These are phyloP conservation scores for Hyphodiscus sp. DNA, from an alignment of 2,329 filamentous ascomycete species.

Conservation along the genomic window DNA sequence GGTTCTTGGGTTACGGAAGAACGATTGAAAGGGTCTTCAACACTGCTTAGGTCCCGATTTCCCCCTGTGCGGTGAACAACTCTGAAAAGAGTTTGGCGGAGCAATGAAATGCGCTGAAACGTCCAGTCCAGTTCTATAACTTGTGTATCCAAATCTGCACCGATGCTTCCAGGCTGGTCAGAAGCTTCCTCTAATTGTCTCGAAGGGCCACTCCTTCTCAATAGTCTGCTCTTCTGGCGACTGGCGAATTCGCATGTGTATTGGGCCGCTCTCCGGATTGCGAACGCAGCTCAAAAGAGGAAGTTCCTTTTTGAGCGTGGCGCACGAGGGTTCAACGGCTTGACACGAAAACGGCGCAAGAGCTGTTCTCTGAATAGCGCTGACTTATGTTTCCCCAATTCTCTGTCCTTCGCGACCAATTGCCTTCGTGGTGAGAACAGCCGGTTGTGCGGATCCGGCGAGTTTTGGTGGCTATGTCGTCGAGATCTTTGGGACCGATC, in stretches of 20 bases:
- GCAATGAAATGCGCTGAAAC: background rate
- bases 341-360: background rate
- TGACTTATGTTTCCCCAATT: background rate
- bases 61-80: background rate
- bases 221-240: too few relatives aligned
- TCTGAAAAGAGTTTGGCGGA: background rate
- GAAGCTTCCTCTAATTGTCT: too few relatives aligned
- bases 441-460: conserved; percentile 6
- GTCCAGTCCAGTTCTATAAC: background rate
- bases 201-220: too few relatives aligned
- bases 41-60: conserved; percentile 3
- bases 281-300: background rate
- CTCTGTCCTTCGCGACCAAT: background rate
- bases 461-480: conserved; percentile 3
- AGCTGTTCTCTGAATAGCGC: background rate
- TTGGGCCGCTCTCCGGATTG: too few relatives aligned
- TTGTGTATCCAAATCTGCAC: background rate
- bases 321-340: background rate
- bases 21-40: background rate
- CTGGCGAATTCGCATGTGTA: too few relatives aligned
- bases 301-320: background rate
- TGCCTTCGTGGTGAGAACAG: background rate
- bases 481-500: conserved; percentile 7
- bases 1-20: conserved; percentile 1
- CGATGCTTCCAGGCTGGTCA: too few relatives aligned